A percentile compares a stretch with the other conserved stretches of the same genome.
Conservation (phyloP, 225 moss, liverwort and hornwort genomes). For the Marchantia polymorpha region DNA sequence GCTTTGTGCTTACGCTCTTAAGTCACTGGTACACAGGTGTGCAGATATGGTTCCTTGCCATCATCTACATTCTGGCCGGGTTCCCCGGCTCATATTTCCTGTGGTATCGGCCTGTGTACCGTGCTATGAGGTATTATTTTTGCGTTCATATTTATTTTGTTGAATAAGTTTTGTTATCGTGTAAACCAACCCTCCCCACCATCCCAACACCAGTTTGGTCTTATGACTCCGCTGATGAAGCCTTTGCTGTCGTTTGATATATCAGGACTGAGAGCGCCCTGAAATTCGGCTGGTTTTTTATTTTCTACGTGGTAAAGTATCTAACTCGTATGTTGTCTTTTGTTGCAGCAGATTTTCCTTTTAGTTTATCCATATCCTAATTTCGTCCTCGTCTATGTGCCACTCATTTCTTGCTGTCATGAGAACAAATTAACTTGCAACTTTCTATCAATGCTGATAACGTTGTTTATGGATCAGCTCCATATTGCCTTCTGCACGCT, state of each 20-base stretch:
- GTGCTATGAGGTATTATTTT: conserved; percentile 78
- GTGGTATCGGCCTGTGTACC: conserved; percentile 98
- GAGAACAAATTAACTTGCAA: no score
- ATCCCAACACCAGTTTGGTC: neutral
- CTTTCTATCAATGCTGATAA: neutral
- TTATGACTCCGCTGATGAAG: no score
- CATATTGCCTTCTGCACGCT: conserved; percentile 65
- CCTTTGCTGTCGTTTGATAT: neutral
- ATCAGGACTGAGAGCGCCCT: conserved; percentile 91
- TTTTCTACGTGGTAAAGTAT: conserved; percentile 79
- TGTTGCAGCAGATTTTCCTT: neutral
- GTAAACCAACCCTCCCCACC: neutral
- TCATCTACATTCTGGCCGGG: conserved; percentile 72
- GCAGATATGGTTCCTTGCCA: conserved; percentile 68
- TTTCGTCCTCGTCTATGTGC: neutral
- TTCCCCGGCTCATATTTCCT: conserved; percentile 81
- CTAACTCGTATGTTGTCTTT: neutral
- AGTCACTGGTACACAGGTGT: conserved; percentile 53
- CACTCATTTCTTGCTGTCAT: neutral
- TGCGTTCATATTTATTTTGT: neutral
- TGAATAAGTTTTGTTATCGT: neutral
- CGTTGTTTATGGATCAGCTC: conserved; percentile 36
- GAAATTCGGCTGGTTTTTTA: conserved; percentile 95
- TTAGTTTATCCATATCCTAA: neutral
- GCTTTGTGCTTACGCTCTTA: no score